Evolutionary conservation across 1,284 basidiomycete genomes (phyloP), one percentile per base, ranked within the genome.

Genomic region (Inonotus obliquus): DNA sequence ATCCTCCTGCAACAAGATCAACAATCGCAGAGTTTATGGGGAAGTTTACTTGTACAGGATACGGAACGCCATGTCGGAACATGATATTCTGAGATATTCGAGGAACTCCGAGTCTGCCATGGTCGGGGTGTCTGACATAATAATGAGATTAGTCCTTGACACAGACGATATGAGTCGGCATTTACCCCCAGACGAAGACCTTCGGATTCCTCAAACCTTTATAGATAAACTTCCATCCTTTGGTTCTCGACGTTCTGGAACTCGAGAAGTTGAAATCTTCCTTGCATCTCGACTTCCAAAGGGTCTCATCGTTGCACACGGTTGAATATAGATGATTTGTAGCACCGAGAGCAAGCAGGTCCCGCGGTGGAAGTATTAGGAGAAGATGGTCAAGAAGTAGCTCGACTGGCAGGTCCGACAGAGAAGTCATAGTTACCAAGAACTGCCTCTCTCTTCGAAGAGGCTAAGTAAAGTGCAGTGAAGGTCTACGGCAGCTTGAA

Each of bases 171-270:
- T 17, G 19, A 21, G 4, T 21, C 17, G 41, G 38, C 11, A 44
- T 82, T 69, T 72, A 91, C 84, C 92, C 92, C 92, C 92, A 95
- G 19, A 92, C 86, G 69, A 84, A 94, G 1, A 88, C 77, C 68
- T 74, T 82, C 64, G 80, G 85, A 72, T 68, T 71, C 35, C 72
- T 74, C 51, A 95, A 72, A 2, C 91, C 86, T 55, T 79, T 79
- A 74, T 94, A 95, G 38, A 95, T 84, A 66, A 86, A 81, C 73
- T 87, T 88, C 83, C 86, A 94, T 55, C 91, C 92, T 54, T 76
- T 83, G 19, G 79, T 85, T 23, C 91, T 77, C 17, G 90, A 90
- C 0, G 87, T 91, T 29, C 78, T 80, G 44, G 80, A 77, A 4
- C 83, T 82, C 13, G 84, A 79, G 69, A 92, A 93, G 69, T 92